Percentiles rank a stretch among this genome's conserved stretches.
Conservation (phyloP, 305 asterid genomes). For the Solanum hybrid region DNA sequence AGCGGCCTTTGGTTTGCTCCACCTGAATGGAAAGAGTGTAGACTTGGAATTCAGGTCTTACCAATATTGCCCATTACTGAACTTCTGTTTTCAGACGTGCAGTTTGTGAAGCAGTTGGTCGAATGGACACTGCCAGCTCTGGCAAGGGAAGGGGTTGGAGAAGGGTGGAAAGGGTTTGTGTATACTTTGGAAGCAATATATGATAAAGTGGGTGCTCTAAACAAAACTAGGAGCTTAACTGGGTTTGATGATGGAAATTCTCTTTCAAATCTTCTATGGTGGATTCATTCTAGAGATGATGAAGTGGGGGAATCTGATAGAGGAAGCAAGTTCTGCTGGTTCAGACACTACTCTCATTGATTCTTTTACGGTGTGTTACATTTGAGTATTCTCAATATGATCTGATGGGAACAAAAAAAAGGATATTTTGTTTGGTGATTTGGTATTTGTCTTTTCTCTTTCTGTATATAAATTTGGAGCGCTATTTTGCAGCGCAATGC, state of each 20-base stretch:
- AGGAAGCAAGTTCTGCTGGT: conserved; percentile 12
- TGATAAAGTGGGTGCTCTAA: conserved; percentile 12
- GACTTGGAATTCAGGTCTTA: conserved; percentile 14
- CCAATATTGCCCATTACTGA: conserved; percentile 19
- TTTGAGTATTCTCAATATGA: background rate
- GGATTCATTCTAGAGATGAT: conserved; percentile 17
- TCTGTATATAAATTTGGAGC: background rate
- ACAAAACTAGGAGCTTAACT: conserved; percentile 11
- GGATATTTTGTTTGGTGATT: background rate
- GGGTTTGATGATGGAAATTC: conserved; percentile 23
- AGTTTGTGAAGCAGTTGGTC: conserved; percentile 15
- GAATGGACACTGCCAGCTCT: conserved; percentile 20
- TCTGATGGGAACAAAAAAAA: background rate
- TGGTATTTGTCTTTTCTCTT: background rate
- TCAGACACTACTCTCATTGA: conserved; percentile 14
- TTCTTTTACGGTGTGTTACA: background rate
- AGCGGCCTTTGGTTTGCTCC: conserved; percentile 20
- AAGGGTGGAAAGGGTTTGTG: conserved; percentile 19
- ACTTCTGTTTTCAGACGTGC: conserved; percentile 11
- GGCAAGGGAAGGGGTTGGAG: conserved; percentile 14
- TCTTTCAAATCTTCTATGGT: conserved; percentile 18
- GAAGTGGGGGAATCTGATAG: conserved; percentile 1
- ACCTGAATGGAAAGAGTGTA: conserved; percentile 12
- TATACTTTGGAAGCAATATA: conserved; percentile 17
- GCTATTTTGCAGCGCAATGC: background rate